Evolutionary conservation across 768 basidiomycete genomes (phyloP).

Genomic region (Paxillus involutus): DNA sequence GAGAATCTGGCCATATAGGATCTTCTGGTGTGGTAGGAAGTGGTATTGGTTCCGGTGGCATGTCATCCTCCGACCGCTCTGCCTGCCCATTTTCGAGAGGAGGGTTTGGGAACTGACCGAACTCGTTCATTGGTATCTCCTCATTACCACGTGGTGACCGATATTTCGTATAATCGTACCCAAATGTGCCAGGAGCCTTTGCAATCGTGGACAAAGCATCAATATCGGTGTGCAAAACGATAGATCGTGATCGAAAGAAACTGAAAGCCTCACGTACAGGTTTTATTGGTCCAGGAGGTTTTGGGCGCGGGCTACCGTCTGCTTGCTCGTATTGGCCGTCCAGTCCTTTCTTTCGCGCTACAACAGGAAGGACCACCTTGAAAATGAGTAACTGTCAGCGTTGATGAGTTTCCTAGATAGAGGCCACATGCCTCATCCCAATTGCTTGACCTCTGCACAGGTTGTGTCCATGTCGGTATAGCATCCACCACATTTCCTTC

Average conservation of each 20-base stretch:
- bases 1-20: conserved; percentile 25
- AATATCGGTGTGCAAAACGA: background rate
- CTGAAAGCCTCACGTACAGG: conserved; percentile 49
- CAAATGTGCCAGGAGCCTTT: conserved; percentile 83
- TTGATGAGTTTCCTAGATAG: background rate
- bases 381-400: conserved; percentile 4
- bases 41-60: conserved; percentile 11
- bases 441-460: conserved; percentile 62
- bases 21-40: conserved; percentile 29
- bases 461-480: conserved; percentile 83
- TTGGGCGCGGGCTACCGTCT: conserved; percentile 65
- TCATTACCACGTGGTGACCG: conserved; percentile 44
- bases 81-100: conserved; percentile 9
- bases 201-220: conserved; percentile 1
- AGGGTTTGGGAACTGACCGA: conserved; percentile 44
- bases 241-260: background rate
- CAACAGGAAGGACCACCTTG: conserved; percentile 81
- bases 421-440: conserved; percentile 74
- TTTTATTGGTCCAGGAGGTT: conserved; percentile 42
- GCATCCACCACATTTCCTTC: conserved; percentile 62
- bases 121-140: conserved; percentile 67
- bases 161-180: conserved; percentile 72
- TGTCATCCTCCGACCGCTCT: background rate
- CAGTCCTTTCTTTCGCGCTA: conserved; percentile 80
- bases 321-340: conserved; percentile 67